phyloP scores from a whole-genome alignment of 768 basidiomycete genomes.

The Gymnopilus dilepis region DNA sequence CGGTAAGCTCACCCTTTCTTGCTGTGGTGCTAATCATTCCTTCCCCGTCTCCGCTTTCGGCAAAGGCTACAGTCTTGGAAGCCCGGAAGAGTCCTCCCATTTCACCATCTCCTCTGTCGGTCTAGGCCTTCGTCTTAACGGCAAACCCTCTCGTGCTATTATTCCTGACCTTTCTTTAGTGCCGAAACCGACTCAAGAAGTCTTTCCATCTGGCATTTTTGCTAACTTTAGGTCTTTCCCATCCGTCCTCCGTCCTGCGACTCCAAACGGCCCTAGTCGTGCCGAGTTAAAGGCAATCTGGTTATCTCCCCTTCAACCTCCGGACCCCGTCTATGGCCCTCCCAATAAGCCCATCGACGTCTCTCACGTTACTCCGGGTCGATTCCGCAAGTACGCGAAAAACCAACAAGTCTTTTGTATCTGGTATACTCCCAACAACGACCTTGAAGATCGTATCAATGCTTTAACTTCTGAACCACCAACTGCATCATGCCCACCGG shows the following conservation, averaged over 20 bases:
- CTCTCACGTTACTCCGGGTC: background rate
- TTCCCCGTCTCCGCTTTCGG: conserved; percentile 2
- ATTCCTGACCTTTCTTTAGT: background rate
- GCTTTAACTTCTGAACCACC: background rate
- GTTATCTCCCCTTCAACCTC: background rate
- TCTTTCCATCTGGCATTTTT: background rate
- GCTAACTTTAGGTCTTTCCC: background rate
- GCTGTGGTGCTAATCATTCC: conserved; percentile 8
- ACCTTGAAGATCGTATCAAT: background rate
- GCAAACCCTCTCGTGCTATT: conserved; percentile 5
- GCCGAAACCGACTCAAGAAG: background rate
- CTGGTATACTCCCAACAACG: background rate
- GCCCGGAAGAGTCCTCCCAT: background rate
- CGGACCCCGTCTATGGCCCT: background rate
- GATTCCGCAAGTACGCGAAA: background rate
- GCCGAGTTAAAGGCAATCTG: background rate
- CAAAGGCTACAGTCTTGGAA: conserved; percentile 12
- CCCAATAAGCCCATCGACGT: background rate
- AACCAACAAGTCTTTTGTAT: conserved; percentile 1
- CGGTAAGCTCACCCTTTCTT: no score
- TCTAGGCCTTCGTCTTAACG: background rate
- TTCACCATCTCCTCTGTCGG: background rate
- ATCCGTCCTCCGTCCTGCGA: background rate
- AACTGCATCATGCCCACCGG: background rate
- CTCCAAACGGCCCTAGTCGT: background rate